phyloP scores from a whole-genome alignment of 2,329 filamentous ascomycete genomes.

The Clarireedia monteithiana region DNA sequence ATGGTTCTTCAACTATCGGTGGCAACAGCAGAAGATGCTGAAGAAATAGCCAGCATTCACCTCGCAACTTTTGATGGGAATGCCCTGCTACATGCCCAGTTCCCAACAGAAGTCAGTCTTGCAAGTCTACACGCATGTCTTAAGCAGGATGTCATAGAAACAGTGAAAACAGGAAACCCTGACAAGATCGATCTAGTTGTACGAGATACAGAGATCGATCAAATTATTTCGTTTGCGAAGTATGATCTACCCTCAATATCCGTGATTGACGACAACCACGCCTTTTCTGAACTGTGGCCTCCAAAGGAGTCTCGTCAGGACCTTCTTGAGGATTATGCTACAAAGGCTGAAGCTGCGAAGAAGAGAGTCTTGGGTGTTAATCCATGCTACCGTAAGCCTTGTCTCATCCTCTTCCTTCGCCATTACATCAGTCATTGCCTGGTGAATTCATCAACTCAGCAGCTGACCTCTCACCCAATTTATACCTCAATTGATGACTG shows the following conservation, averaged over 20 bases:
- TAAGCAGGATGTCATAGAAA: slow-evolving; percentile 13
- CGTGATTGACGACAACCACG: background rate
- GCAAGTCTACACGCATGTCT: slow-evolving; percentile 14
- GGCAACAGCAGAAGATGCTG: slow-evolving; percentile 18
- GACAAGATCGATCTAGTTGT: slow-evolving; percentile 18
- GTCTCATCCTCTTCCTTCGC: background rate
- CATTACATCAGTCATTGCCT: background rate
- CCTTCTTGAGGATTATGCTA: slow-evolving; percentile 17
- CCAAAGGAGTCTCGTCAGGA: slow-evolving; percentile 15
- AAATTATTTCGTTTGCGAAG: slow-evolving; percentile 24
- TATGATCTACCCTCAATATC: slow-evolving; percentile 21
- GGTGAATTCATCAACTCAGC: too few relatives aligned
- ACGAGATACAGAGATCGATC: slow-evolving; percentile 15
- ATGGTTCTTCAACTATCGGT: slow-evolving; percentile 19
- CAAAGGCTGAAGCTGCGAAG: slow-evolving; percentile 17
- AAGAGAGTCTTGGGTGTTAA: slow-evolving; percentile 16
- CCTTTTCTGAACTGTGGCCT: slow-evolving; percentile 3
- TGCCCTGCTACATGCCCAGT: slow-evolving; percentile 21
- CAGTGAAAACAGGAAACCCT: slow-evolving; percentile 10
- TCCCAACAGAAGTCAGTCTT: slow-evolving; percentile 19
- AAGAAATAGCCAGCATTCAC: slow-evolving; percentile 23
- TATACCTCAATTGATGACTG: background rate
- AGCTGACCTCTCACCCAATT: background rate
- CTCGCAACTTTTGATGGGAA: slow-evolving; percentile 26
- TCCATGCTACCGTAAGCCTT: slow-evolving; percentile 23